Base-by-base conservation (phyloP, 768 basidiomycete genomes). In the Nidularia sp. region DNA sequence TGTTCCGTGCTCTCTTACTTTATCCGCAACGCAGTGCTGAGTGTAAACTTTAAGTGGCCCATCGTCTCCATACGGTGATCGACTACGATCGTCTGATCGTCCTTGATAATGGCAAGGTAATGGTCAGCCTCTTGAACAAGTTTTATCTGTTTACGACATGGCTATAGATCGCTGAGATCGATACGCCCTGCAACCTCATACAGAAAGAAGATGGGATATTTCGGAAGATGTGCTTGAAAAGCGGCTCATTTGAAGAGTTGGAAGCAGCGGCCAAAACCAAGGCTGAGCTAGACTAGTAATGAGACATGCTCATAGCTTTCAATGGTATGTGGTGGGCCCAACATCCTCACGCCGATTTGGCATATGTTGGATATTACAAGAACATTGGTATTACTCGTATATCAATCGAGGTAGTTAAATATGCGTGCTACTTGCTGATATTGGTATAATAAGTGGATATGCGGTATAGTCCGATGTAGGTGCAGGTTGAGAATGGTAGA, bases 11-110 rank as follows among this genome's bases (percentile, higher is more conserved):
- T 33, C 44, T 39, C 36, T 9, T 39, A 39, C 36, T 15, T 9
- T 9, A 15, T 9, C 36, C 15, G 36, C 9, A 18, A 18, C 18
- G 18, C 18, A 9, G 15, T 39, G 36, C 36, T 39, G 36, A 39
- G 9, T 9, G 15, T 39, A 9, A 33, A 44, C 35, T 50, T 29
- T 6, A 50, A 80, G 84, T 91, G 47, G 88, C 88, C 0, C 88
- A 91, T 66, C 78, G 90, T 39, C 67, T 91, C 53, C 76, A 80
- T 49, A 90, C 89, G 1, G 81, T 92, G 50, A 88, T 90, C 53
- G 88, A 94, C 66, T 86, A 94, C 59, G 86, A 88, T 67, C 74
- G 85, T 32, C 68, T 94, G 53, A 78, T 93, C 53, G 85, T 93
- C 6, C 70, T 93, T n/a, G 89, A 93, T 70, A 81, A 83, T 53